Evolutionary conservation across 1,139 yeast species (phyloP).

Genomic region (Keqinozyma sinolaborantium): DNA sequence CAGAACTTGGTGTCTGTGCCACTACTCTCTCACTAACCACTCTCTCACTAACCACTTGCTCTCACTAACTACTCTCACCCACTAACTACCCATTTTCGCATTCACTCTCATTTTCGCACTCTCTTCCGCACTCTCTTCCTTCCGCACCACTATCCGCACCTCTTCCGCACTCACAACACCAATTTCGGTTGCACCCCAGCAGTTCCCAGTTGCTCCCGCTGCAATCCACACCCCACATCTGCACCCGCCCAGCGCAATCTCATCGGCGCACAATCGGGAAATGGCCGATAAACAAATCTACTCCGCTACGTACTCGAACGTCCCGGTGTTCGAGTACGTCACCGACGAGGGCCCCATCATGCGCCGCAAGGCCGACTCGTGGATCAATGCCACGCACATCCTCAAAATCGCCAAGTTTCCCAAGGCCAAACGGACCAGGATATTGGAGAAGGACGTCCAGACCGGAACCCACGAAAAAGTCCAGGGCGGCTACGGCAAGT

Average conservation of each 20-base stretch:
- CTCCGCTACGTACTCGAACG: constrained; percentile 81
- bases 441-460: constrained; percentile 84
- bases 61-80: too few species aligned
- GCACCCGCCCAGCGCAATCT: too few species aligned
- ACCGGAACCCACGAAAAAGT: constrained; percentile 86
- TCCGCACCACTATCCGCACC: neutral
- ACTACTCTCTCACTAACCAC: too few species aligned
- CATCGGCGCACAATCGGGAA: too few species aligned
- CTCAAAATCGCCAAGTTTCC: constrained; percentile 85
- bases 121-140: constrained; percentile 1
- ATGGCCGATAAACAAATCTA: constrained; percentile 49
- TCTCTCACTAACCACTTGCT: too few species aligned
- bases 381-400: constrained; percentile 90
- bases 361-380: constrained; percentile 77
- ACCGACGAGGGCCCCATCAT: constrained; percentile 75
- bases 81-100: too few species aligned
- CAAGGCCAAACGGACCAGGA: constrained; percentile 79
- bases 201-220: too few species aligned
- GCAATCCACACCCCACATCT: too few species aligned
- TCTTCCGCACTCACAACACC: neutral
- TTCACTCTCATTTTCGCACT: too few species aligned
- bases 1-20: too few species aligned
- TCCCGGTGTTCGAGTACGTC: constrained; percentile 68
- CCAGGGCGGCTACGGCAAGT: constrained; percentile 93
- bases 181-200: neutral